Evolutionary conservation across 441 rosid species (phyloP).

Genomic region (Capsella rubella): DNA sequence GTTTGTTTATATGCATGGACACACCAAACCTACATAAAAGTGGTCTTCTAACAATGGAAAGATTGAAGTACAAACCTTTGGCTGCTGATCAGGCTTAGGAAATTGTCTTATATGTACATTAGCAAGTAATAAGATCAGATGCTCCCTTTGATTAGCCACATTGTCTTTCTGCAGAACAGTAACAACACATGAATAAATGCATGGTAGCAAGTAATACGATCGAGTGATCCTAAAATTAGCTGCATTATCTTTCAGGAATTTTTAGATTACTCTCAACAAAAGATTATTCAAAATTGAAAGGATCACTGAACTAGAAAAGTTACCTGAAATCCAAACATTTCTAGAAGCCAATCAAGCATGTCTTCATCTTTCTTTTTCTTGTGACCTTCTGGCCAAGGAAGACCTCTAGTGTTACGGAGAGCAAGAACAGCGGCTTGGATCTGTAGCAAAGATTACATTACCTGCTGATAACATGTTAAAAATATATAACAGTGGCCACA

Average conservation of each 20-base stretch:
- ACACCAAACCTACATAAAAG: background rate
- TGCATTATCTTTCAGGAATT: slow-evolving; percentile 5
- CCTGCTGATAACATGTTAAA: slow-evolving; percentile 12
- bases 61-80: slow-evolving; percentile 71
- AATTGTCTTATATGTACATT: slow-evolving; percentile 95
- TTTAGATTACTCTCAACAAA: slow-evolving; percentile 3
- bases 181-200: slow-evolving; percentile 8
- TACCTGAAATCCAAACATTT: slow-evolving; percentile 99
- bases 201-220: slow-evolving; percentile 23
- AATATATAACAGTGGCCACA: slow-evolving; percentile 15
- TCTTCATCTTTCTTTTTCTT: slow-evolving; percentile 87
- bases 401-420: slow-evolving; percentile 96
- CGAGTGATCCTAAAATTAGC: slow-evolving; percentile 9
- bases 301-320: slow-evolving; percentile 14
- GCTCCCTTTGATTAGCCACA: slow-evolving; percentile 99
- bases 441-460: slow-evolving; percentile 51
- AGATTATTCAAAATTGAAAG: slow-evolving; percentile 14
- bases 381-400: slow-evolving; percentile 95
- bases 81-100: slow-evolving; percentile 98
- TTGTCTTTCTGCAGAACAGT: slow-evolving; percentile 77
- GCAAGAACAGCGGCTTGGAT: slow-evolving; percentile 94
- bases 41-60: background rate
- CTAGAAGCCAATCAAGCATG: slow-evolving; percentile 98
- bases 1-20: background rate
- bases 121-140: slow-evolving; percentile 90